Percentiles rank a stretch among this genome's conserved stretches.
These are phyloP conservation scores for Chaetothyriales sp. DNA, from an alignment of 2,329 filamentous ascomycete genomes.

Conservation along the genomic window DNA sequence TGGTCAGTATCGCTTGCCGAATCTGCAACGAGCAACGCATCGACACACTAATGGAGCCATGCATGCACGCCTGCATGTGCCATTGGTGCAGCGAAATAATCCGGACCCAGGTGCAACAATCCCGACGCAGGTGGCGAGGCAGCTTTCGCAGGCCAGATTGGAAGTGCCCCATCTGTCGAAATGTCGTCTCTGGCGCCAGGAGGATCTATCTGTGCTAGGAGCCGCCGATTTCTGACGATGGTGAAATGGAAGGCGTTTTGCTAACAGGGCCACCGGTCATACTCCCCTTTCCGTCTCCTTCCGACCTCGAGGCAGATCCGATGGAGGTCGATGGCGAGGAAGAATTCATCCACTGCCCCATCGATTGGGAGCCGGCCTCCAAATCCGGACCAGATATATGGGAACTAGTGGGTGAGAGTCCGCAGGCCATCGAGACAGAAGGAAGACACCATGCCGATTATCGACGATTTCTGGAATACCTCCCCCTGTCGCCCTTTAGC, in stretches of 20 bases:
- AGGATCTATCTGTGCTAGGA: slow-evolving; percentile 9
- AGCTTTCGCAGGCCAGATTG: slow-evolving; percentile 1
- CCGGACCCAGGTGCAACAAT: background rate
- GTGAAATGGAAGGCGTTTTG: background rate
- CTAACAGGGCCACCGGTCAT: background rate
- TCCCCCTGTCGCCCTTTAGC: background rate
- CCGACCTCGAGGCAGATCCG: background rate
- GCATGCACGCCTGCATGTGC: slow-evolving; percentile 16
- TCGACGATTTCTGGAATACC: background rate
- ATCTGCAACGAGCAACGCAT: slow-evolving; percentile 16
- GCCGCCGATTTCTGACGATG: background rate
- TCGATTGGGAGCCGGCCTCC: background rate
- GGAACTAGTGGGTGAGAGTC: background rate
- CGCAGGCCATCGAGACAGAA: background rate
- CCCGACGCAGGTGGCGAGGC: slow-evolving; percentile 2
- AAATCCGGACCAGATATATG: background rate
- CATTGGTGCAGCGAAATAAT: slow-evolving; percentile 14
- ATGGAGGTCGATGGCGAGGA: background rate
- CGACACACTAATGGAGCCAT: slow-evolving; percentile 14
- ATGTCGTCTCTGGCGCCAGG: slow-evolving; percentile 3
- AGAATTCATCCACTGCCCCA: background rate
- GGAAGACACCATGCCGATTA: background rate
- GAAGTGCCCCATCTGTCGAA: slow-evolving; percentile 13
- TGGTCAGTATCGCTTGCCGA: slow-evolving; percentile 12
- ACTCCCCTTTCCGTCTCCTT: background rate